Percentiles rank a stretch among this genome's conserved stretches.
These are phyloP conservation scores for Lagenidium giganteum DNA, from an alignment of 352 stramenopile genomes.

Conservation along the genomic window DNA sequence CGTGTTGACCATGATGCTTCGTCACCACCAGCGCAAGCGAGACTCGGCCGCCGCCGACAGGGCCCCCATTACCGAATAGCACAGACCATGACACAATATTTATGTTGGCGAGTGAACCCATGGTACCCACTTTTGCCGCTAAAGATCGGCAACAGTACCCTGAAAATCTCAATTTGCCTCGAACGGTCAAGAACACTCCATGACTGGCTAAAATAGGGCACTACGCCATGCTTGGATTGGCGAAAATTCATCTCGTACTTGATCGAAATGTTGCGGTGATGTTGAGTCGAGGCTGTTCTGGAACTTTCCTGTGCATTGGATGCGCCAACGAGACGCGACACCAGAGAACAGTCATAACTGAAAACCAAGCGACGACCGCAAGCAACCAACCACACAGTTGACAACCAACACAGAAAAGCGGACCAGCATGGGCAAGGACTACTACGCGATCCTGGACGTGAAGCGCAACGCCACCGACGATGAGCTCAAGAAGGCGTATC, in stretches of 20 bases:
- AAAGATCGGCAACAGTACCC: no score
- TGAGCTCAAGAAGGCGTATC: constrained; percentile 83
- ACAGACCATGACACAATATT: no score
- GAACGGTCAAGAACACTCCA: no score
- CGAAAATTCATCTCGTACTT: no score
- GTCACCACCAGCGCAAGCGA: constrained; percentile 24
- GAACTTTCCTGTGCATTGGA: no score
- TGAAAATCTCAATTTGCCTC: no score
- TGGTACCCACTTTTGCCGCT: no score
- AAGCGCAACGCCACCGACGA: constrained; percentile 61
- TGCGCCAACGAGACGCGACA: neutral
- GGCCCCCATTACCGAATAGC: neutral
- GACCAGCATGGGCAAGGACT: constrained; percentile 74
- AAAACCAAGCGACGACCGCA: constrained; percentile 1
- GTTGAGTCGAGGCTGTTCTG: no score
- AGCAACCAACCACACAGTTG: neutral
- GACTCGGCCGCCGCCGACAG: constrained; percentile 7
- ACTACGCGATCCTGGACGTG: constrained; percentile 79
- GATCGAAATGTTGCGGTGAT: no score
- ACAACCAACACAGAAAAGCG: constrained; percentile 1
- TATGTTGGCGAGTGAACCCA: no score
- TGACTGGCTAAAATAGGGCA: no score
- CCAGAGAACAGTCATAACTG: constrained; percentile 3
- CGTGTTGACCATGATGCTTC: constrained; percentile 53
- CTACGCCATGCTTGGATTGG: no score